Base-by-base conservation (phyloP, 2,329 filamentous ascomycete species). In the Clarireedia hainanense region DNA sequence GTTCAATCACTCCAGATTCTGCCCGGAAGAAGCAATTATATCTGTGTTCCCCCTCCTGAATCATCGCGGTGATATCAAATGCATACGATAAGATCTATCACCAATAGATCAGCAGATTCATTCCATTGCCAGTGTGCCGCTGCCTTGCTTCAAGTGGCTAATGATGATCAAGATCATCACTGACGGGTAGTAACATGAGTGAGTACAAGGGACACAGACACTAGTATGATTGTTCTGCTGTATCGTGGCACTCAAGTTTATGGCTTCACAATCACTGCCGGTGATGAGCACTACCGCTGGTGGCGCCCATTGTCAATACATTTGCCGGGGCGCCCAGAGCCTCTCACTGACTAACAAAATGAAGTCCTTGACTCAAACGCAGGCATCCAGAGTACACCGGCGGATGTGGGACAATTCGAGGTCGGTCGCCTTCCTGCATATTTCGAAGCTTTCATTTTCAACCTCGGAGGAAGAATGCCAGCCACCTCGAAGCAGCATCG, bases 111-210 rank as follows among this genome's bases (percentile, higher is more conserved):
- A 62, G 60, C 58, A 56, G 49, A 60, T 60, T 47, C 43, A 39
- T 23, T 37, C 49, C 53, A 46, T 48, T 37, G 42, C 57, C 52
- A 42, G 55, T 34, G 47, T 37, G 40, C 56, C 50, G 42, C 57
- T 30, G 36, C 50, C 40, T 40, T 47, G 56, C 47, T 56, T 50
- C 50, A 30, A 55, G 52, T 51, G 51, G 54, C 59, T 58, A 60
- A 60, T 64, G 60, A 58, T 61, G 47, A 49, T 60, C 62, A 59
- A 64, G 61, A 58, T 59, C 58, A 58, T 63, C 55, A 58, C 59
- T 37, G 24, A 60, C 62, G 64, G 65, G 49, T 63, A 52, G 56
- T 50, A 60, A 59, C 64, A 65, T 59, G 53, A 60, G 52, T 45
- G 56, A 60, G 52, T 50, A 55, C 52, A 20, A 20, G 43, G 36